phyloP scores from a whole-genome alignment of 495 filamentous ascomycete species.

The Neurospora sp. region DNA sequence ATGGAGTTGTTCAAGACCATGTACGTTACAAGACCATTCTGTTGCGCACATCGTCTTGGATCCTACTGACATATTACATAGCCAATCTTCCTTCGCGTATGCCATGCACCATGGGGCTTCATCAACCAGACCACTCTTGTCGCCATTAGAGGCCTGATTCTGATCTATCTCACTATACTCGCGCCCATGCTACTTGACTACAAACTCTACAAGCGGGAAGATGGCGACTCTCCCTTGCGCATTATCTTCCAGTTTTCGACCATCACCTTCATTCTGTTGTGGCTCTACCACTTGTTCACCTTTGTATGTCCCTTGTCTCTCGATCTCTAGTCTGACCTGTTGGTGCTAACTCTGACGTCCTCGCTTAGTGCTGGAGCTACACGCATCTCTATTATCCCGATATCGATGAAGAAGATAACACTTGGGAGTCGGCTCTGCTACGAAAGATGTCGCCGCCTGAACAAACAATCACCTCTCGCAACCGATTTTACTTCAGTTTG shows the following conservation, averaged over 20 bases:
- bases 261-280: conserved; percentile 29
- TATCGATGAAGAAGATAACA: conserved; percentile 18
- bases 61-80: conserved; percentile 13
- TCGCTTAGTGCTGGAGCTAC: conserved; percentile 32
- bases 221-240: conserved; percentile 23
- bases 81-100: conserved; percentile 40
- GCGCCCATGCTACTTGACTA: conserved; percentile 30
- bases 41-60: neutral
- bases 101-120: conserved; percentile 38
- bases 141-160: conserved; percentile 24
- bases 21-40: conserved; percentile 13
- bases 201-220: conserved; percentile 21
- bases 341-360: neutral
- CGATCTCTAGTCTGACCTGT: neutral
- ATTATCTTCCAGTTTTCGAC: conserved; percentile 40
- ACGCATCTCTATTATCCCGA: conserved; percentile 37
- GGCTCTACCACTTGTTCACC: conserved; percentile 33
- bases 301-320: conserved; percentile 21
- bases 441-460: conserved; percentile 29
- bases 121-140: conserved; percentile 34
- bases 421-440: conserved; percentile 15
- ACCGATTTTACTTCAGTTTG: conserved; percentile 35
- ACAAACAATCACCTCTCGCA: conserved; percentile 20
- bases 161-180: conserved; percentile 35
- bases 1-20: conserved; percentile 16